These are phyloP conservation scores for Eleusine indica DNA, from an alignment of 176 grass and related monocot genomes.

Conservation along the genomic window DNA sequence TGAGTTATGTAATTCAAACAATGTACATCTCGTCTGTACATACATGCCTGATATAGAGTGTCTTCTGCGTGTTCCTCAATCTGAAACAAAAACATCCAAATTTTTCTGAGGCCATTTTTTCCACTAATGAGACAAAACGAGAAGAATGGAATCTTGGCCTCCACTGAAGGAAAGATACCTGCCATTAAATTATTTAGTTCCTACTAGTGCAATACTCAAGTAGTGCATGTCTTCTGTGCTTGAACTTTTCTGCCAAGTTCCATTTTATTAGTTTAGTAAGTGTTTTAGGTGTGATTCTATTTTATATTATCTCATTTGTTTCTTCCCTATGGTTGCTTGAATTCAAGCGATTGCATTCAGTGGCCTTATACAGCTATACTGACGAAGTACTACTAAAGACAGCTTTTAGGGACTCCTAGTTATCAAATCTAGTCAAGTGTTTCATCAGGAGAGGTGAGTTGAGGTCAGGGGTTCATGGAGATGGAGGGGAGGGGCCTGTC, in stretches of 20 bases:
- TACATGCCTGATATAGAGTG: conserved; percentile 30
- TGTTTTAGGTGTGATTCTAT: conserved; percentile 47
- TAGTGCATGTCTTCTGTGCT: conserved; percentile 46
- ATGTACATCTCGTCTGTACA: not conserved
- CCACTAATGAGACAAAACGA: conserved; percentile 55
- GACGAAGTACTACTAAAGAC: conserved; percentile 45
- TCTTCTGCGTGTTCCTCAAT: not conserved
- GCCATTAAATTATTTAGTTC: conserved; percentile 29
- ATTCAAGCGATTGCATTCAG: conserved; percentile 10
- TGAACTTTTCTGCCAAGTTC: conserved; percentile 47
- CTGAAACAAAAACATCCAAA: conserved; percentile 4
- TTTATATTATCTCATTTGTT: conserved; percentile 45
- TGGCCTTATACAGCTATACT: conserved; percentile 22
- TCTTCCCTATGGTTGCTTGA: conserved; percentile 13
- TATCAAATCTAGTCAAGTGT: conserved; percentile 40
- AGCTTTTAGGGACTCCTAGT: conserved; percentile 30
- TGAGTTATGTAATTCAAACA: not conserved
- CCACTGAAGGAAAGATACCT: conserved; percentile 48
- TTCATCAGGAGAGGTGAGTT: conserved; percentile 28
- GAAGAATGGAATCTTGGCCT: conserved; percentile 54
- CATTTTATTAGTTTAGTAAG: conserved; percentile 32
- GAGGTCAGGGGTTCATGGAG: conserved; percentile 50
- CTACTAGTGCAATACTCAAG: conserved; percentile 38
- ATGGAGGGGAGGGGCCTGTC: conserved; percentile 63
- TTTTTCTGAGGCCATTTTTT: conserved; percentile 21